Conservation (phyloP, 2,329 filamentous ascomycete genomes). For the Ceratocystis alfenasii region DNA sequence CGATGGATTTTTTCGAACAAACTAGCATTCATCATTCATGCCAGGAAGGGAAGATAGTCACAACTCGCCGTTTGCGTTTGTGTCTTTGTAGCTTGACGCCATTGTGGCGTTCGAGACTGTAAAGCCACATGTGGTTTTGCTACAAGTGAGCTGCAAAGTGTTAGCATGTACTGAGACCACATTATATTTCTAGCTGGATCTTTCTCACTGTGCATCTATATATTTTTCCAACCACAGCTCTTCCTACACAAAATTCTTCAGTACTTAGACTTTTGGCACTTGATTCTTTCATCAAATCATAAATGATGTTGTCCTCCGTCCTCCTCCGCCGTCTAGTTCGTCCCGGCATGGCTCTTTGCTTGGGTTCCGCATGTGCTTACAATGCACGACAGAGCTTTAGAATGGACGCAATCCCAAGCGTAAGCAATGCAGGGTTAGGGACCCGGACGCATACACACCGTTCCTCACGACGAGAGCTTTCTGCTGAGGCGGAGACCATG, state of each 20-base stretch:
- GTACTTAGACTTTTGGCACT: not conserved
- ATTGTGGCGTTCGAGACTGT: constrained; percentile 9
- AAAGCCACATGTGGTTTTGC: not conserved
- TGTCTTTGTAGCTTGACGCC: not conserved
- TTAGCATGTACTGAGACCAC: not conserved
- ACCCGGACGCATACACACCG: not conserved
- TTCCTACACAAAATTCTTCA: not conserved
- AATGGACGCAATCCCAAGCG: constrained; percentile 12
- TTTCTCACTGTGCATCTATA: not conserved
- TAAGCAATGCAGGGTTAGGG: not conserved
- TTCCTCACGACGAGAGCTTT: not conserved
- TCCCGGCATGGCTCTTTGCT: not conserved
- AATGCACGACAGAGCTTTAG: constrained; percentile 6
- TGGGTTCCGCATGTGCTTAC: not conserved
- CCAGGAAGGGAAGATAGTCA: not conserved
- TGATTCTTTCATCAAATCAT: not conserved
- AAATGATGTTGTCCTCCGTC: not conserved
- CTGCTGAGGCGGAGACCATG: constrained; percentile 18
- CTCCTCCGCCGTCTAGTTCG: constrained; percentile 2
- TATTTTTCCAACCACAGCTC: not conserved
- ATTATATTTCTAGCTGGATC: not conserved
- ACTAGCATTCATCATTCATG: not conserved
- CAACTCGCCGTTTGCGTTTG: constrained; percentile 6
- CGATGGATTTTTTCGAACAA: not conserved
- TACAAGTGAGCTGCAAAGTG: not conserved